phyloP scores from a whole-genome alignment of 306 rosid species.

The Cicer bijugum region DNA sequence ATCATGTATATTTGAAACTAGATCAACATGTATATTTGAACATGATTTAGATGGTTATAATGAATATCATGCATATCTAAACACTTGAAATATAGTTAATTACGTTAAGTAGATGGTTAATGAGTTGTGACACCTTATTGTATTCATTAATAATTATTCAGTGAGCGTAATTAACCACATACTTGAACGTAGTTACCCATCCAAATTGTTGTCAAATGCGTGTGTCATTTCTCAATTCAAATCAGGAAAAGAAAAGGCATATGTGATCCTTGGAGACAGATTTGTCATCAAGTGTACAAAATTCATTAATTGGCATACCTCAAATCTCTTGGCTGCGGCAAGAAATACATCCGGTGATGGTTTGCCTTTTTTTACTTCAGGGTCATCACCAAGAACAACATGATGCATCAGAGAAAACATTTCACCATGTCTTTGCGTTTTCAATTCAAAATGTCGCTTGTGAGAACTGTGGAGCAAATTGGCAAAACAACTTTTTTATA shows the following conservation, averaged over 20 bases:
- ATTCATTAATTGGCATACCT: constrained; percentile 56
- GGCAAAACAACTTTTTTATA: constrained; percentile 41
- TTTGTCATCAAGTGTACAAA: constrained; percentile 8
- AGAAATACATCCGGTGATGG: constrained; percentile 92
- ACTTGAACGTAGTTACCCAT: no score
- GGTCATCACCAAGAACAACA: constrained; percentile 89
- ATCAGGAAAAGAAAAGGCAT: constrained; percentile 18
- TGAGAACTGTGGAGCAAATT: constrained; percentile 63
- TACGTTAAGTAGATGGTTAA: no score
- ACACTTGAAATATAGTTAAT: no score
- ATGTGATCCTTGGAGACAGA: not conserved
- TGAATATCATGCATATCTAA: no score
- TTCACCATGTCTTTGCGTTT: constrained; percentile 79
- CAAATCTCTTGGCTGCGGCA: constrained; percentile 91
- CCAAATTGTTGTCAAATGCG: no score
- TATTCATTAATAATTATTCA: no score
- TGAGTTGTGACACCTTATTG: no score
- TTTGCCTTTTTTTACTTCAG: constrained; percentile 93
- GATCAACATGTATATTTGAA: no score
- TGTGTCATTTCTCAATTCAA: not conserved
- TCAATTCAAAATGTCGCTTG: constrained; percentile 78
- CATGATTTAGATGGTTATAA: no score
- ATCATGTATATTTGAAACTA: no score
- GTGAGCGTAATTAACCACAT: no score
- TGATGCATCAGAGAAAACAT: constrained; percentile 88